phyloP scores from a whole-genome alignment of 1,284 basidiomycete species.

The Tilletia indica region DNA sequence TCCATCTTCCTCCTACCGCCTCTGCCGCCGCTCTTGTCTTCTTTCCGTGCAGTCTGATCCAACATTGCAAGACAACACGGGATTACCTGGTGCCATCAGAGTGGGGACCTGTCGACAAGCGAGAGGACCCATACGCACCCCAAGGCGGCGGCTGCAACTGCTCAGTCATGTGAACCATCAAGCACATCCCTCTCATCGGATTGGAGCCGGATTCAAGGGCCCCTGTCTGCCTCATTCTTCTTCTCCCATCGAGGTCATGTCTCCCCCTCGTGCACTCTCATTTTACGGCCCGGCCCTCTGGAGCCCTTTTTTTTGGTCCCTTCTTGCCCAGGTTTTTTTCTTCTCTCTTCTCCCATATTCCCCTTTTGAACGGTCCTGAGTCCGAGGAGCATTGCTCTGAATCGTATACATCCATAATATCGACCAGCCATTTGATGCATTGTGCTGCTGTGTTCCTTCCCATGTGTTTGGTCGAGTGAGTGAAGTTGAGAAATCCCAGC shows the following conservation, averaged over 20 bases:
- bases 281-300: background rate
- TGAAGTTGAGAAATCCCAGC: background rate
- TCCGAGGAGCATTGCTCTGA: background rate
- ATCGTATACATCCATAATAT: too few species aligned
- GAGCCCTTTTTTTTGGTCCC: background rate
- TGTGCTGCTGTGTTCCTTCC: too few species aligned
- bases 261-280: background rate
- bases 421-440: too few species aligned
- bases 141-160: slow-evolving; percentile 61
- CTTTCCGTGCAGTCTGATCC: slow-evolving; percentile 68
- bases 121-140: slow-evolving; percentile 83
- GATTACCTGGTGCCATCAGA: slow-evolving; percentile 85
- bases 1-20: background rate
- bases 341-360: background rate
- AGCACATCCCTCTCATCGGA: background rate
- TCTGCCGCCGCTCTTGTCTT: too few species aligned
- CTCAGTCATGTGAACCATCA: slow-evolving; percentile 37
- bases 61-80: slow-evolving; percentile 82
- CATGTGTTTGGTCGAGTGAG: background rate
- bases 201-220: too few species aligned
- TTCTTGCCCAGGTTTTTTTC: background rate
- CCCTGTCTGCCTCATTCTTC: too few species aligned
- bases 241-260: background rate
- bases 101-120: slow-evolving; percentile 87
- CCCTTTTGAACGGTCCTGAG: too few species aligned